Base-by-base conservation (phyloP, 2,329 filamentous ascomycete genomes). In the Penicillium corylophilum region DNA sequence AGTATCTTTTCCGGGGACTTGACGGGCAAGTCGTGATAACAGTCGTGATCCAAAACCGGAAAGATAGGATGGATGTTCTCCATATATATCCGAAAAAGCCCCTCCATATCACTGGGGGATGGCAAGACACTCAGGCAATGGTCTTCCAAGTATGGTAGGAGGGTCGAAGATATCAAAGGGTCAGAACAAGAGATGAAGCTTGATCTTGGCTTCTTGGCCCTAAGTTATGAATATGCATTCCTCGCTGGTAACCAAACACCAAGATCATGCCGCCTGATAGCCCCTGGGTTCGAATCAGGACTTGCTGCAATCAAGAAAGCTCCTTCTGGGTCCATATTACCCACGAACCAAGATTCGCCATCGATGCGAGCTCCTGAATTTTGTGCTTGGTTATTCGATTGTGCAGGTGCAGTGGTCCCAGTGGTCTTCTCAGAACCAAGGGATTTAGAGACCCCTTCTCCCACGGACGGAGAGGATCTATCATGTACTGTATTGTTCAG, bases 321-420 rank as follows among this genome's bases (percentile, higher is more conserved):
- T 15, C 46, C 39, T 48, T 40, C 46, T n/a, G 46, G 46, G n/a
- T 48, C 46, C 26, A 42, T 29, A 24, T 48, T 39, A 18, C 46
- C 46, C 8, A 48, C 46, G 22, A 48, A 48, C 46, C 46, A 48
- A 23, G 46, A 26, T 42, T 48, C 46, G 12, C 38, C 35, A 39
- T 48, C 46, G 24, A 48, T 36, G 29, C 29, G 29, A n/a, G 29
- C 2, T 31, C 29, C 29, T 31, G 29, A 13, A 5, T 10, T 10
- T 10, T 15, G 29, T 31, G 4, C 9, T 13, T 31, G 29, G 29
- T 13, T 31, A 31, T 31, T 15, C 13, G 15, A 6, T 31, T n/a
- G 29, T 12, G 29, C 12, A 6, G 29, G 12, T 13, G 4, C 29
- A 31, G 29, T 12, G 5, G 29, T 31, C 4, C 15, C 29, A 13